phyloP scores from a whole-genome alignment of 306 rosid species.

The Sicyos edulis region DNA sequence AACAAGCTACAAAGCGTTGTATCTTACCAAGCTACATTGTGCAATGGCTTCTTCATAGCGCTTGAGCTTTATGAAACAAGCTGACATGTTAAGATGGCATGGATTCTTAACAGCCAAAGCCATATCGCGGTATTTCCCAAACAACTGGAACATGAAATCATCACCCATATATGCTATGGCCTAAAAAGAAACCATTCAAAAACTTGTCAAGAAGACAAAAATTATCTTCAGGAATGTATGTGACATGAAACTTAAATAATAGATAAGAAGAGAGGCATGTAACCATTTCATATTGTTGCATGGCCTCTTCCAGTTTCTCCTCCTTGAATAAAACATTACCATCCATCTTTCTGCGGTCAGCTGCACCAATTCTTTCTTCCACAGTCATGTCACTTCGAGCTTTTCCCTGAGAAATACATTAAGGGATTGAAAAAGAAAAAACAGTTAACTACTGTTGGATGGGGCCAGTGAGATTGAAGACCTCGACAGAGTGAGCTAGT shows the following conservation, averaged over 20 bases:
- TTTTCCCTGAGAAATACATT: slow-evolving; percentile 47
- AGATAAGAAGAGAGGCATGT: slow-evolving; percentile 30
- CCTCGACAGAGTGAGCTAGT: background rate
- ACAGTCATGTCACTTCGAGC: slow-evolving; percentile 92
- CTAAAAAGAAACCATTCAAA: slow-evolving; percentile 30
- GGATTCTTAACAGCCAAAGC: slow-evolving; percentile 92
- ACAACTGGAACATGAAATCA: slow-evolving; percentile 94
- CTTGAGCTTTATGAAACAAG: slow-evolving; percentile 78
- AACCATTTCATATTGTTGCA: slow-evolving; percentile 99
- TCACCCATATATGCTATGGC: slow-evolving; percentile 95
- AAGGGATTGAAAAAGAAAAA: background rate
- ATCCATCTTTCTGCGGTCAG: slow-evolving; percentile 85
- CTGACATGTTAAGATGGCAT: slow-evolving; percentile 92
- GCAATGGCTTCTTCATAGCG: slow-evolving; percentile 82
- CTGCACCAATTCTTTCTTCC: slow-evolving; percentile 87
- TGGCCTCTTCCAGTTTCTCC: slow-evolving; percentile 90
- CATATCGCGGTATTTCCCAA: slow-evolving; percentile 88
- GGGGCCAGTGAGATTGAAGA: background rate
- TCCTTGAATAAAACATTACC: slow-evolving; percentile 83
- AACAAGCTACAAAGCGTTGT: slow-evolving; percentile 15
- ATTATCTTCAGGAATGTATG: background rate
- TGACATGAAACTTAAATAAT: slow-evolving; percentile 15
- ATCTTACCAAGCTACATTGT: slow-evolving; percentile 71
- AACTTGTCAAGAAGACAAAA: slow-evolving; percentile 16
- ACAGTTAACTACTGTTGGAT: background rate